phyloP scores from a whole-genome alignment of 176 grass and related monocot genomes.

The Puya raimondii region DNA sequence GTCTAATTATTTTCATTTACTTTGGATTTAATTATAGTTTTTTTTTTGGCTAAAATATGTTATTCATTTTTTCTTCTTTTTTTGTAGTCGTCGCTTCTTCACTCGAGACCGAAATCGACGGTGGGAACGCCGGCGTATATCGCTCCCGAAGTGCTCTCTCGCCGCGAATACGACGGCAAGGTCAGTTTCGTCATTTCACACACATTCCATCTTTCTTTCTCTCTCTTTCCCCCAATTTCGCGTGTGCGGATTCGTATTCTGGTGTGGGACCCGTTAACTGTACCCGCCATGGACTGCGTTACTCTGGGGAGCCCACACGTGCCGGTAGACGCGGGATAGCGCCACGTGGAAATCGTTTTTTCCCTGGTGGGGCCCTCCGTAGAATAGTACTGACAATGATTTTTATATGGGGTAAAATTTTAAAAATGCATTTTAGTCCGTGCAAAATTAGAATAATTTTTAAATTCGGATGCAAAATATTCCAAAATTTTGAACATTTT shows the following conservation, averaged over 20 bases:
- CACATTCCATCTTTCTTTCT: background rate
- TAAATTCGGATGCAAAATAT: too few relatives aligned
- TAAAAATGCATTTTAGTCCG: too few relatives aligned
- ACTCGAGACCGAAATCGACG: conserved; percentile 67
- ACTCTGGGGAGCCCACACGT: background rate
- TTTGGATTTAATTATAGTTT: background rate
- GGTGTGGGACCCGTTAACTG: conserved; percentile 16
- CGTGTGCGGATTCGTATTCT: conserved; percentile 8
- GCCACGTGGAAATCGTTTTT: background rate
- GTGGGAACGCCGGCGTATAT: conserved; percentile 78
- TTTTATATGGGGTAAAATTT: too few relatives aligned
- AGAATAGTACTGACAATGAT: too few relatives aligned
- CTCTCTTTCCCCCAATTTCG: background rate
- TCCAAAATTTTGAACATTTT: too few relatives aligned
- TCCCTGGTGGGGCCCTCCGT: background rate
- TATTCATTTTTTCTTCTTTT: conserved; percentile 11
- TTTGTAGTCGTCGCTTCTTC: conserved; percentile 52
- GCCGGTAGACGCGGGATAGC: background rate
- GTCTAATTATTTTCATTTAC: conserved; percentile 7
- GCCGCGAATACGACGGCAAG: conserved; percentile 73
- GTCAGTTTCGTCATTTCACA: conserved; percentile 27
- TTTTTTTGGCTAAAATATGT: background rate
- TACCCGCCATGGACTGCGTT: conserved; percentile 9
- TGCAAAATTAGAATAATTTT: too few relatives aligned
- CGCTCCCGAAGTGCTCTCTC: conserved; percentile 67